phyloP scores from a whole-genome alignment of 169 alveolate genomes.

The Cryptosporidium canis region DNA sequence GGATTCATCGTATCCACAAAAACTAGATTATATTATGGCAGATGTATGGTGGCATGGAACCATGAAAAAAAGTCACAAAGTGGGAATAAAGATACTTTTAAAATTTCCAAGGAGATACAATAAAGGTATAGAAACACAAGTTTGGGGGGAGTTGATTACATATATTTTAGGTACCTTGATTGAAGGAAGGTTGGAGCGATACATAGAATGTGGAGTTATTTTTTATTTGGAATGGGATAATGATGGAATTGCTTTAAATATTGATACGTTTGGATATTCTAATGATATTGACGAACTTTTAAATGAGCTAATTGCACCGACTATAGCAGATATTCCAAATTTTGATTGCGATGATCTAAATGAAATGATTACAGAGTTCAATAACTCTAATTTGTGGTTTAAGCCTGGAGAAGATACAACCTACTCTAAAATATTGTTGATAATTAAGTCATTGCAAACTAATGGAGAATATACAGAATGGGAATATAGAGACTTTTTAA shows the following conservation, averaged over 20 bases:
- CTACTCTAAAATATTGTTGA: neutral
- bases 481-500: slow-evolving; percentile 49
- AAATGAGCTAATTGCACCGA: slow-evolving; percentile 4
- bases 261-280: slow-evolving; percentile 41
- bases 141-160: slow-evolving; percentile 45
- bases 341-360: neutral
- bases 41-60: slow-evolving; percentile 61
- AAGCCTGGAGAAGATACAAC: slow-evolving; percentile 23
- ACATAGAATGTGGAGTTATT: slow-evolving; percentile 35
- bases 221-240: slow-evolving; percentile 23
- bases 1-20: neutral
- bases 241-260: slow-evolving; percentile 28
- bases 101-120: slow-evolving; percentile 63
- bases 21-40: neutral
- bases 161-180: neutral
- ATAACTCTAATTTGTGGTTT: neutral
- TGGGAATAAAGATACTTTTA: slow-evolving; percentile 31
- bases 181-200: slow-evolving; percentile 17
- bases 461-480: slow-evolving; percentile 35
- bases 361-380: neutral
- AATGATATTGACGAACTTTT: slow-evolving; percentile 16
- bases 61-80: slow-evolving; percentile 1
- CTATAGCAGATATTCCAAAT: neutral
- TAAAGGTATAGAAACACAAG: slow-evolving; percentile 65
- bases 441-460: slow-evolving; percentile 16